Percentiles rank a stretch among this genome's conserved stretches.
Conservation (phyloP, 148 eudicot genomes). For the Rhododendron simsii region DNA sequence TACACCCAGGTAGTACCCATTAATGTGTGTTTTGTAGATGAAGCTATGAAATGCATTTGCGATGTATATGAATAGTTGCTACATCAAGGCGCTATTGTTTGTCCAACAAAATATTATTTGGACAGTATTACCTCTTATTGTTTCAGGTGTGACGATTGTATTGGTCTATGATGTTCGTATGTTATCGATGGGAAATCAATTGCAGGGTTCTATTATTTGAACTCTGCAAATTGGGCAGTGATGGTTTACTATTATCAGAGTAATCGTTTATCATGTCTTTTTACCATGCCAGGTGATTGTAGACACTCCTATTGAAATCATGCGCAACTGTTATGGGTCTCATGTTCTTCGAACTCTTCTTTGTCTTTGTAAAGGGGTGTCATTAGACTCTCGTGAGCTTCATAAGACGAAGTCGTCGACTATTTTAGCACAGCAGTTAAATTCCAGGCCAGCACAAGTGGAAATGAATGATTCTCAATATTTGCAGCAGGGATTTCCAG, state of each 20-base stretch:
- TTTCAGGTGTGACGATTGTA: neutral
- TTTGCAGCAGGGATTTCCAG: constrained; percentile 60
- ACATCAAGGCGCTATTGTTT: neutral
- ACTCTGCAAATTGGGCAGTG: neutral
- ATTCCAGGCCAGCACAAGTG: constrained; percentile 34
- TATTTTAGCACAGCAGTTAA: constrained; percentile 61
- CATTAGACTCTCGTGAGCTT: constrained; percentile 55
- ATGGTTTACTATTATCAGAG: neutral
- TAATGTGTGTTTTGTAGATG: neutral
- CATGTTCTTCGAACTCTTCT: constrained; percentile 93
- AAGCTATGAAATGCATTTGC: neutral
- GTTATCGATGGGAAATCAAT: neutral
- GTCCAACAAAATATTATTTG: neutral
- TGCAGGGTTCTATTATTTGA: neutral
- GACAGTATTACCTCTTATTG: neutral
- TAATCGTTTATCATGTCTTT: neutral
- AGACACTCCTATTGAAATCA: constrained; percentile 59
- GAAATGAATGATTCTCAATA: constrained; percentile 29
- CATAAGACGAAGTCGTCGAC: constrained; percentile 60
- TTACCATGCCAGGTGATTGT: constrained; percentile 53
- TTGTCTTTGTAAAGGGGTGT: constrained; percentile 87
- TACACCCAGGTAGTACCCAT: neutral
- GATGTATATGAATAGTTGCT: neutral
- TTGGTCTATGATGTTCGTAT: neutral
- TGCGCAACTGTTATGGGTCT: constrained; percentile 87